These are phyloP conservation scores for Chlorella sp. DNA, from an alignment of 139 green algal species.

Conservation along the genomic window DNA sequence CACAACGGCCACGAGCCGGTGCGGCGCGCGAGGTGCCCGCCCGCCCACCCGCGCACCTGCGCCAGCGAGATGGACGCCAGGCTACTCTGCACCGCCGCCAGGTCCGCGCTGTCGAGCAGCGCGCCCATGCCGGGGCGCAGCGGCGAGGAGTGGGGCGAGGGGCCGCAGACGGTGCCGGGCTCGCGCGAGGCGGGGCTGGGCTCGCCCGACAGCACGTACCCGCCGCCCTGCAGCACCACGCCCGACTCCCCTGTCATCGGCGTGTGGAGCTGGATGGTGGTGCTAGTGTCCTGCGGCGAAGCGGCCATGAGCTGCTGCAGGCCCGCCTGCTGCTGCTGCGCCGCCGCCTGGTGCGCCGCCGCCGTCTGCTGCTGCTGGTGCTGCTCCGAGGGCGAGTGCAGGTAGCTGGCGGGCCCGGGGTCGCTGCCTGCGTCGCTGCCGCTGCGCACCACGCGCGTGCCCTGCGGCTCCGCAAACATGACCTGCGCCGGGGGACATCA, in stretches of 20 bases:
- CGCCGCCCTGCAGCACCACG: slow-evolving; percentile 18
- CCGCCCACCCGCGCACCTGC: background rate
- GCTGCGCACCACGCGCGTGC: slow-evolving; percentile 8
- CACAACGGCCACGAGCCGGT: background rate
- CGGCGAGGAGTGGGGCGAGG: slow-evolving; percentile 24
- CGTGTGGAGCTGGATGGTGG: slow-evolving; percentile 29
- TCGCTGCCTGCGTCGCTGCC: no score
- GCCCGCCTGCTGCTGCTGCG: no score
- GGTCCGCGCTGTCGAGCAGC: slow-evolving; percentile 20
- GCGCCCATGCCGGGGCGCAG: slow-evolving; percentile 24
- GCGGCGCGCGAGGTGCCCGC: background rate
- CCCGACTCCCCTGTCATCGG: slow-evolving; percentile 15
- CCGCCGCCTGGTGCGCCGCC: no score
- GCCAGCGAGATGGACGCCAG: slow-evolving; percentile 44
- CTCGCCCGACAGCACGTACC: slow-evolving; percentile 19
- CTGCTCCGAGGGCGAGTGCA: background rate
- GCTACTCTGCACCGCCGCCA: slow-evolving; percentile 51
- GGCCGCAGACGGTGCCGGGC: background rate
- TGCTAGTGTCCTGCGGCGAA: slow-evolving; percentile 21
- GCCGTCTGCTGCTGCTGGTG: slow-evolving; percentile 33
- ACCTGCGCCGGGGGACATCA: no score
- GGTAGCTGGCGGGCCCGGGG: slow-evolving; percentile 3
- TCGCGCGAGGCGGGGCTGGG: slow-evolving; percentile 10
- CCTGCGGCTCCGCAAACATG: slow-evolving; percentile 57
- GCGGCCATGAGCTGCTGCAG: slow-evolving; percentile 24